Conservation (phyloP, 2,329 filamentous ascomycete species). For the Aspergillus sp. region DNA sequence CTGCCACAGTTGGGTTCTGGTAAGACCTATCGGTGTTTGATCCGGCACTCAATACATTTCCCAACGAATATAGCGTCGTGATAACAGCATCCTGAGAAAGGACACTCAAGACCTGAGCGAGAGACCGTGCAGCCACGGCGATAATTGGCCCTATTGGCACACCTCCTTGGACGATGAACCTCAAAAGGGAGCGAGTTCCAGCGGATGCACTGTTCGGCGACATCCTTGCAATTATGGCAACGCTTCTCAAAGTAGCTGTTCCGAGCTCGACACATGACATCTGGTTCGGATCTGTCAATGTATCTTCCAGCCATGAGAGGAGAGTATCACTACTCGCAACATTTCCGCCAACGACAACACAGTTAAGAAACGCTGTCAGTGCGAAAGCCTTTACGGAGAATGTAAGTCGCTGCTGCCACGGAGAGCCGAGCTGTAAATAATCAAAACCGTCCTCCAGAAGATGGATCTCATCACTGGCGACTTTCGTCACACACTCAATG, state of each 20-base stretch:
- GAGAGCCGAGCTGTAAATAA: conserved; percentile 77
- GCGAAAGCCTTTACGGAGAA: conserved; percentile 79
- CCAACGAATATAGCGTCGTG: conserved; percentile 91
- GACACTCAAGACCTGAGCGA: conserved; percentile 72
- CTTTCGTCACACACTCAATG: conserved; percentile 56
- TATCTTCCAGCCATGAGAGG: conserved; percentile 78
- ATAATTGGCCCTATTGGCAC: conserved; percentile 60
- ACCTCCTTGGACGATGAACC: conserved; percentile 79
- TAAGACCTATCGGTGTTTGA: conserved; percentile 44
- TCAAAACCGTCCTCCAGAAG: conserved; percentile 83
- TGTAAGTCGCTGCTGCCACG: conserved; percentile 78
- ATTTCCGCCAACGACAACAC: conserved; percentile 72
- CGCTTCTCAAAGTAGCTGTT: conserved; percentile 67
- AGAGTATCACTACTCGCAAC: conserved; percentile 71
- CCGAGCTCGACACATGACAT: conserved; percentile 76
- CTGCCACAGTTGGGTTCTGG: conserved; percentile 24
- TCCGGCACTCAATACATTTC: conserved; percentile 81
- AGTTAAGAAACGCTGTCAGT: conserved; percentile 78
- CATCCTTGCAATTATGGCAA: conserved; percentile 73
- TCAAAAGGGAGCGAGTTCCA: conserved; percentile 71
- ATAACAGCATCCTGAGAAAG: conserved; percentile 91
- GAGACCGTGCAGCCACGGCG: conserved; percentile 70
- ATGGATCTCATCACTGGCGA: conserved; percentile 76
- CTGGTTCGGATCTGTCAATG: conserved; percentile 68
- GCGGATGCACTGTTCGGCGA: conserved; percentile 66